Conservation (phyloP, 805 yeast genomes). For the Nakazawaea wickerhamii region DNA sequence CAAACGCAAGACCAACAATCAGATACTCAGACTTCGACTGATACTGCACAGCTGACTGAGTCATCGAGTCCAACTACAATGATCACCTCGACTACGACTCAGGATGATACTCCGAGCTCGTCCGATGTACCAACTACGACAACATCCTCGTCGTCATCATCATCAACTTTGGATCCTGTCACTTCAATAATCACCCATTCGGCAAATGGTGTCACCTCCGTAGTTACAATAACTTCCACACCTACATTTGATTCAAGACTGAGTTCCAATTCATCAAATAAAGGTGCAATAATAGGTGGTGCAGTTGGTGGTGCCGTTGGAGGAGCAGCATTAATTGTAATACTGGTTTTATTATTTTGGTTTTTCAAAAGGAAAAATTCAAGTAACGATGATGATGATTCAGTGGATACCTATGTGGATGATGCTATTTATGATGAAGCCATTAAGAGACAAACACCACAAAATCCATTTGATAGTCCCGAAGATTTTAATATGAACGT, state of each 20-base stretch:
- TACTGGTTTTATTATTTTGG: constrained; percentile 27
- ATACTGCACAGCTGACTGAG: no score
- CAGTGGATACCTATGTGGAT: constrained; percentile 36
- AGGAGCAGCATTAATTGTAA: constrained; percentile 21
- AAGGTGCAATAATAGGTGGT: constrained; percentile 32
- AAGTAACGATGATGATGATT: constrained; percentile 23
- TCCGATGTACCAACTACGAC: constrained; percentile 15
- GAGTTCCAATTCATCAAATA: constrained; percentile 18
- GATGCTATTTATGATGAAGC: constrained; percentile 57
- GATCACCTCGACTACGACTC: no score
- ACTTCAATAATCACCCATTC: constrained; percentile 18
- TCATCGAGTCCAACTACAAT: background rate
- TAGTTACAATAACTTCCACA: constrained; percentile 18
- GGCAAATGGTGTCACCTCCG: constrained; percentile 12
- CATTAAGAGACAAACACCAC: constrained; percentile 39
- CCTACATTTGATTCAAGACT: constrained; percentile 22
- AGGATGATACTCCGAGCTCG: background rate
- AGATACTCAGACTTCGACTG: no score
- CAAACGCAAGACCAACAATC: no score
- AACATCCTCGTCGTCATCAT: constrained; percentile 8
- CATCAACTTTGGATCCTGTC: constrained; percentile 17
- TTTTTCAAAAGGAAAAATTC: constrained; percentile 31
- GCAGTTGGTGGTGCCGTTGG: constrained; percentile 31
- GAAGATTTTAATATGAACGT: constrained; percentile 38
- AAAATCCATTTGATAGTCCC: constrained; percentile 60